Evolutionary conservation across 306 rosid genomes (phyloP).

Genomic region (Citrullus mucosospermus): DNA sequence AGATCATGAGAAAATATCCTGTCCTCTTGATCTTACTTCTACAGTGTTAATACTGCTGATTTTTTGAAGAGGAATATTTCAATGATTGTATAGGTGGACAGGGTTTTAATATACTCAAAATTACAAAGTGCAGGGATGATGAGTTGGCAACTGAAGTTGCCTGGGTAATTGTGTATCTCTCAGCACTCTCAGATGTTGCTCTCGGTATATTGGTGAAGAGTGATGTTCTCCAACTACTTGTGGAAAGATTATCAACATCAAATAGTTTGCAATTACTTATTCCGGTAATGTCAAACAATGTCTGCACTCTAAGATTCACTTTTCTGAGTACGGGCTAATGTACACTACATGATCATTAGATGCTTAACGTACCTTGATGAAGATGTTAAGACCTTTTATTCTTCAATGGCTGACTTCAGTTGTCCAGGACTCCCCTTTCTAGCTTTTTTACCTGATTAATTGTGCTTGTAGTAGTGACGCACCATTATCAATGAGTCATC

Average conservation of each 20-base stretch:
- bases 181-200: constrained; percentile 84
- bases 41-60: background rate
- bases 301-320: background rate
- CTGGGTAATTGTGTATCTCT: constrained; percentile 90
- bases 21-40: background rate
- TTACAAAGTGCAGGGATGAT: constrained; percentile 55
- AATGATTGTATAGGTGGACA: background rate
- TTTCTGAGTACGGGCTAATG: background rate
- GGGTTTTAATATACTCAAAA: background rate
- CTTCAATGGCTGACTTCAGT: background rate
- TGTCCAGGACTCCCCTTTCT: background rate
- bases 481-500: background rate
- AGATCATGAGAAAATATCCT: background rate
- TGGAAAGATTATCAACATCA: constrained; percentile 62
- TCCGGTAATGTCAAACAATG: constrained; percentile 44
- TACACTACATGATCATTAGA: background rate
- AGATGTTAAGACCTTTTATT: background rate
- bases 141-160: constrained; percentile 92
- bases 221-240: constrained; percentile 69
- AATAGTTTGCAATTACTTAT: constrained; percentile 69
- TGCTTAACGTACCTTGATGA: background rate
- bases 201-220: constrained; percentile 61
- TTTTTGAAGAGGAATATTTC: background rate
- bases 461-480: background rate
- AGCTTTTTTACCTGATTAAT: background rate